Evolutionary conservation across 2,329 filamentous ascomycete genomes (phyloP), one percentile per base, ranked within the genome.

Genomic region (Diaporthe eres): DNA sequence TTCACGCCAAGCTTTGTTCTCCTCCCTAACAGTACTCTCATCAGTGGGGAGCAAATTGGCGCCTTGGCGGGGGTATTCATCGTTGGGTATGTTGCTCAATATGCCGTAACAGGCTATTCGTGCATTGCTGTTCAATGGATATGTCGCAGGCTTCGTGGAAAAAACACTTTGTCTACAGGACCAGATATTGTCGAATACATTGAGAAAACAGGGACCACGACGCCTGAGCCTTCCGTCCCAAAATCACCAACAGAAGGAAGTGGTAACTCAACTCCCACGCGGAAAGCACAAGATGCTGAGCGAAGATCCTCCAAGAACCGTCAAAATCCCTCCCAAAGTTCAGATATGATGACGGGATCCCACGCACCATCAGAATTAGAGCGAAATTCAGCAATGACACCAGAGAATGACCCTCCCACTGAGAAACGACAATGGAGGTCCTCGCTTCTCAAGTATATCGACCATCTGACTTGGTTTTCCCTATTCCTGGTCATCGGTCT

Each of bases 1-100:
- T 91, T 92, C 78, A 90, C 88, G 3, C 90, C 90, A 12, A 88
- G 89, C 1, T 92, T 92, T 82, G 87, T 92, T 13, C 84, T 90
- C 31, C 83, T 92, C 0, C 90, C 90, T 9, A 83, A 92, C 3
- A 91, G 89, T 78, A 86, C 89, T 2, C 78, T 86, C 0, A 89
- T 92, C 28, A 86, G 88, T 28, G 86, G 87, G 3, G 78, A 85
- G 0, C 90, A 92, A 78, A 88, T 92, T 15, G 85, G 86, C 61
- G 90, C 91, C 79, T 90, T 92, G 61, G 89, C 92, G 76, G 88
- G 84, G 31, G 88, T 92, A 0, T 58, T 58, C 31, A 58, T 58
- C 31, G 1, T 92, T 92, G 79, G 78, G 90, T 91, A 78, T 80
- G 88, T 81, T 10, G 9, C 12, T 17, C 0, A 28, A 22, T 12